Conservation (phyloP, 2,329 filamentous ascomycete species). For the Trichoderma simmonsii region DNA sequence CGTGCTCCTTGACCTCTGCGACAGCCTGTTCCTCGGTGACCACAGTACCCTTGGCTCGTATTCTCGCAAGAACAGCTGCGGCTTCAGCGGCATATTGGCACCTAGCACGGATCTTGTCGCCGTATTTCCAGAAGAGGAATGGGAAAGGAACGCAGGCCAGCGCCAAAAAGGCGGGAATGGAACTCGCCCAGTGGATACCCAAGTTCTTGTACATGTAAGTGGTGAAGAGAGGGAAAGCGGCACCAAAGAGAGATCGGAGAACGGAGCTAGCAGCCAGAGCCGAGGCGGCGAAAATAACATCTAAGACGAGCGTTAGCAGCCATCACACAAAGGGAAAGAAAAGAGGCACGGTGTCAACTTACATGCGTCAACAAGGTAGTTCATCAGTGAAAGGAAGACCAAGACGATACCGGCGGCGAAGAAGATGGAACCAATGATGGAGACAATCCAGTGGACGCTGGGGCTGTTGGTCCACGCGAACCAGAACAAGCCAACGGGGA, state of each 20-base stretch:
- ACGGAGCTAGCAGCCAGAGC: slow-evolving; percentile 71
- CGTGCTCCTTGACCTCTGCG: slow-evolving; percentile 25
- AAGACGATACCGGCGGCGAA: slow-evolving; percentile 58
- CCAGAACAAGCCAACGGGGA: slow-evolving; percentile 62
- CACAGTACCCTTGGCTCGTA: slow-evolving; percentile 33
- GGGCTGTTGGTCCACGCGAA: slow-evolving; percentile 63
- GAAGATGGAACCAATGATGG: slow-evolving; percentile 40
- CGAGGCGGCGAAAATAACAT: slow-evolving; percentile 74
- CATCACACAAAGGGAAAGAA: not conserved
- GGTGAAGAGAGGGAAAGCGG: slow-evolving; percentile 72
- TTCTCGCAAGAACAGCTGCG: slow-evolving; percentile 54
- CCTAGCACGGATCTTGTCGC: slow-evolving; percentile 56
- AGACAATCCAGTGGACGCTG: slow-evolving; percentile 56
- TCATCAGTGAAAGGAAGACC: slow-evolving; percentile 63
- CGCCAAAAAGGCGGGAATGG: slow-evolving; percentile 70
- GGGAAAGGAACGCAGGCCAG: slow-evolving; percentile 70
- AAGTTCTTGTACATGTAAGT: slow-evolving; percentile 54
- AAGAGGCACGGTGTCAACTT: slow-evolving; percentile 19
- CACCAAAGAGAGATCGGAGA: slow-evolving; percentile 68
- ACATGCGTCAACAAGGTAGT: slow-evolving; percentile 65
- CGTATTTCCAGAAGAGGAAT: slow-evolving; percentile 73
- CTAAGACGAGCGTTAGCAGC: slow-evolving; percentile 25
- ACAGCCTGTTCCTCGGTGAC: slow-evolving; percentile 31
- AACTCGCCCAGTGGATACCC: slow-evolving; percentile 73
- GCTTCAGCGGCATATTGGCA: slow-evolving; percentile 70